Percentiles rank a stretch among this genome's conserved stretches.
Conservation (phyloP, 139 green algal genomes). For the Volvox africanus region DNA sequence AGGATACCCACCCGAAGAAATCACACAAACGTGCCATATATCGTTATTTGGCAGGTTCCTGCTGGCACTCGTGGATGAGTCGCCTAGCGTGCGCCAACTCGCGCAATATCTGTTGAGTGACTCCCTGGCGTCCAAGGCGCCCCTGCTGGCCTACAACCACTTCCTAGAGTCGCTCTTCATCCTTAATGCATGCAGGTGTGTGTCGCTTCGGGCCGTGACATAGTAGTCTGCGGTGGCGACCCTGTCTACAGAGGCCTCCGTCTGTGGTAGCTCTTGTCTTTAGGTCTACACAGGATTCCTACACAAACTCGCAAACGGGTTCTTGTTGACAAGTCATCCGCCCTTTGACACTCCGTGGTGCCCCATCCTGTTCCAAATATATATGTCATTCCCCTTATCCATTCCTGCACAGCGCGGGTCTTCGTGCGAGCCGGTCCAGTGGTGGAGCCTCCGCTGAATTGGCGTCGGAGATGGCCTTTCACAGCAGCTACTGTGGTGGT, state of each 20-base stretch:
- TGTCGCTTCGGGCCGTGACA: no score
- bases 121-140: constrained; percentile 75
- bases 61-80: constrained; percentile 87
- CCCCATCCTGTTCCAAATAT: no score
- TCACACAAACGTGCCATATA: no score
- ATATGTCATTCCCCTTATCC: no score
- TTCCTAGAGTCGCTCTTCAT: constrained; percentile 92
- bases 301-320: no score
- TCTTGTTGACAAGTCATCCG: no score
- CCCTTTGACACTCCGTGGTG: no score
- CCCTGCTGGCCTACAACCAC: constrained; percentile 92
- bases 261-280: no score
- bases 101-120: constrained; percentile 71
- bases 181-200: constrained; percentile 82
- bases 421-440: constrained; percentile 46
- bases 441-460: constrained; percentile 18
- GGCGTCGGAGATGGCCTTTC: constrained; percentile 25
- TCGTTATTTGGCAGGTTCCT: constrained; percentile 65
- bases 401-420: constrained; percentile 45
- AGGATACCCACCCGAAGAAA: no score
- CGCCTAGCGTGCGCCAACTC: constrained; percentile 58
- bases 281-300: no score
- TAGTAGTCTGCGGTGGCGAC: no score
- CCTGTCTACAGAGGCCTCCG: no score
- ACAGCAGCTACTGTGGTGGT: not conserved